A percentile compares a stretch with the other conserved stretches of the same genome.
phyloP scores from a whole-genome alignment of 2,329 filamentous ascomycete genomes.

The Rutstroemia sp. region DNA sequence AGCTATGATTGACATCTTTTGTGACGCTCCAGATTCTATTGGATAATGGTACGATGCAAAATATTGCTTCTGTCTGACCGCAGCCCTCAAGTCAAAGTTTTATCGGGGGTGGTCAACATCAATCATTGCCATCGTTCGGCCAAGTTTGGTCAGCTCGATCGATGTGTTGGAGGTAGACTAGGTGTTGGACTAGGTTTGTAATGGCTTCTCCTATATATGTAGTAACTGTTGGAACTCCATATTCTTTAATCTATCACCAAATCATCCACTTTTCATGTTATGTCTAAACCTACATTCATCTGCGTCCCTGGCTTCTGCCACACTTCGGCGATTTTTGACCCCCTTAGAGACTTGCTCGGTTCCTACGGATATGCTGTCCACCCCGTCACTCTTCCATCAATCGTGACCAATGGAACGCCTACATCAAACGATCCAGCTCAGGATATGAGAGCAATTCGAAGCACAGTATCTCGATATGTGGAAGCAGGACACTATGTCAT shows the following conservation, averaged over 20 bases:
- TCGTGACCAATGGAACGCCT: constrained; percentile 21
- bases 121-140: neutral
- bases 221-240: constrained; percentile 1
- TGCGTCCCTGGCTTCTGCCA: constrained; percentile 36
- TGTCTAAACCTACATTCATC: constrained; percentile 32
- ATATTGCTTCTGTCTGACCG: neutral
- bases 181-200: neutral
- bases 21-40: neutral
- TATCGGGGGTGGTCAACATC: neutral
- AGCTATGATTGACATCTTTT: constrained; percentile 1
- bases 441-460: constrained; percentile 32
- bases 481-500: constrained; percentile 28
- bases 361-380: constrained; percentile 28
- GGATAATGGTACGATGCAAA: constrained; percentile 2
- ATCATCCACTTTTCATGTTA: constrained; percentile 5
- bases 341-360: constrained; percentile 29
- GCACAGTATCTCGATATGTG: constrained; percentile 27
- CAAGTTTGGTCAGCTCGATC: constrained; percentile 1
- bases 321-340: constrained; percentile 30
- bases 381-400: constrained; percentile 31
- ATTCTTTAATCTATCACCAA: neutral
- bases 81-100: constrained; percentile 3
- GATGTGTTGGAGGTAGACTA: constrained; percentile 4
- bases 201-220: constrained; percentile 9
- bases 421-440: constrained; percentile 32